Evolutionary conservation across 495 filamentous ascomycete species (phyloP), one percentile per base, ranked within the genome.

Genomic region (Pseudevernia furfuracea): DNA sequence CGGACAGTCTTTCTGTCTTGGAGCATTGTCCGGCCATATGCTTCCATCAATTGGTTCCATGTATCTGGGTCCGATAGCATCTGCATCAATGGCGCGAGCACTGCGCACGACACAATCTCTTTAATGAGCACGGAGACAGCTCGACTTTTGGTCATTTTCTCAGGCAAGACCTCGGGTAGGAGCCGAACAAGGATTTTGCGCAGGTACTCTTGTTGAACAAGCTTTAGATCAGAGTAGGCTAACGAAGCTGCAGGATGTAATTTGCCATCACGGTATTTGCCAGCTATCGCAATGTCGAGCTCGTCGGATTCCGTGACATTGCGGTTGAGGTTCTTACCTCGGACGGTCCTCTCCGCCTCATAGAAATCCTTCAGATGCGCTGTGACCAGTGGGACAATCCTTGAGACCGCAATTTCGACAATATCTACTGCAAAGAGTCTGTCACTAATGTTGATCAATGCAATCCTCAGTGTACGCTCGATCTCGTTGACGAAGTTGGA

Each of bases 281-380:
- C 87, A 57, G 94, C 94, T 72, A 97, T 96, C 2, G 94, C 94
- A 67, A 95, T 79, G 75, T 97, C 89, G 65, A 99, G 78, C 78
- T 97, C 95, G 68, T 96, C 92, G 3, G 92, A 96, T 74, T 99
- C 95, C 14, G 95, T 99, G 38, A 99, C 86, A 72, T 87, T 91
- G 43, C 89, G 85, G 66, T 89, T 91, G 66, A 98, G 76, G 72
- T 95, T 87, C 68, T 87, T 88, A 32, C 95, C 95, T 65, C 94
- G 83, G 9, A 99, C 87, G 25, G 84, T 81, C 57, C 88, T 84
- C 77, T 99, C 95, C 14, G 95, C 95, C 55, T 95, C 84, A 69
- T 91, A 90, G 70, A 96, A 96, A 64, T 96, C 88, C 65, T 84
- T 89, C 64, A 99, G 84, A 73, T 99, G 95, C 8, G 84, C 81